Evolutionary conservation across 2,329 filamentous ascomycete genomes (phyloP).

Genomic region (Monilinia fructicola): DNA sequence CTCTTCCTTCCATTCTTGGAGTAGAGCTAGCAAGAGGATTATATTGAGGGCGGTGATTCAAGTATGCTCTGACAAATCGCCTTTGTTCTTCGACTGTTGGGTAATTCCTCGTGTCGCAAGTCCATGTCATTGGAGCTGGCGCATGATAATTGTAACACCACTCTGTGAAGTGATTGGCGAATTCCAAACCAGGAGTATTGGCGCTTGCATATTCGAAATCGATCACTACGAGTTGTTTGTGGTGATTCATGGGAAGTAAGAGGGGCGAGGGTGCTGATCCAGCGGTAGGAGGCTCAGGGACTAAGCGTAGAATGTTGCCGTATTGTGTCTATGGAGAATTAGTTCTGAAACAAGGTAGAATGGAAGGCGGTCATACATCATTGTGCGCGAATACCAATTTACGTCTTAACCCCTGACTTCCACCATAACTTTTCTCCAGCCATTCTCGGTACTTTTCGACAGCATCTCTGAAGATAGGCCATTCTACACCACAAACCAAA

Average conservation of each 20-base stretch:
- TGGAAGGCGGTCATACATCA: constrained; percentile 62
- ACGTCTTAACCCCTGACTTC: constrained; percentile 63
- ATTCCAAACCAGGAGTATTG: constrained; percentile 83
- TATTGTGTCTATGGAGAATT: constrained; percentile 75
- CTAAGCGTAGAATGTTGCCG: constrained; percentile 84
- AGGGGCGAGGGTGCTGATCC: constrained; percentile 64
- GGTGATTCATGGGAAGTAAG: constrained; percentile 83
- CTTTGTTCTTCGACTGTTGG: constrained; percentile 78
- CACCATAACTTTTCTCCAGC: constrained; percentile 71
- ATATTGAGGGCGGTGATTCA: constrained; percentile 74
- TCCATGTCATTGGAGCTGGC: constrained; percentile 56
- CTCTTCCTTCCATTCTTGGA: constrained; percentile 39
- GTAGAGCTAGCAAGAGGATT: constrained; percentile 48
- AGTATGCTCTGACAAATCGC: constrained; percentile 82
- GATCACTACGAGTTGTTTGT: constrained; percentile 95
- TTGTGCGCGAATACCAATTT: constrained; percentile 94
- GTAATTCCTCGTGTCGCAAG: constrained; percentile 68
- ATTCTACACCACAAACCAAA: constrained; percentile 79
- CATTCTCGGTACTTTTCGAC: constrained; percentile 76
- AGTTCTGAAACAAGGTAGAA: constrained; percentile 24
- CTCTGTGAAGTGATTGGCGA: constrained; percentile 97
- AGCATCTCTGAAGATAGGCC: constrained; percentile 71
- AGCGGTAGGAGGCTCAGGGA: constrained; percentile 54
- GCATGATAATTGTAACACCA: constrained; percentile 99
- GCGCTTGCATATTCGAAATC: constrained; percentile 97